Conservation (phyloP, 805 yeast species). For the Lachancea thermotolerans region DNA sequence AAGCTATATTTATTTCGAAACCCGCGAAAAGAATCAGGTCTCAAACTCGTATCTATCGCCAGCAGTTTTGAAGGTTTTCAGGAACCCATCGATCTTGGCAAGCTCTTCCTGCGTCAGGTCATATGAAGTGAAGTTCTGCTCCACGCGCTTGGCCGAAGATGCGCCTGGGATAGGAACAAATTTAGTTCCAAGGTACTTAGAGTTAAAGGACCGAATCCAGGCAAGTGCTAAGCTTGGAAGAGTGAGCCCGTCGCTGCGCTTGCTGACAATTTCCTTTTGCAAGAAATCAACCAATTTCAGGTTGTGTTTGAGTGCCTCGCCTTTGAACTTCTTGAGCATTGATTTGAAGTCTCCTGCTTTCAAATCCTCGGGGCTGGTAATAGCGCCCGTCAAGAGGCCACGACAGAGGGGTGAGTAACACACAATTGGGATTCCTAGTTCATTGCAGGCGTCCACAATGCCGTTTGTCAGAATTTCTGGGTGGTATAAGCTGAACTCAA, state of each 20-base stretch:
- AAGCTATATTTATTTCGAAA: no score
- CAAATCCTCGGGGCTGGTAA: slow-evolving; percentile 41
- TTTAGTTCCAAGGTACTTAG: slow-evolving; percentile 37
- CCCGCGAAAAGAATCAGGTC: no score
- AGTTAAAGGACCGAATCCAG: slow-evolving; percentile 46
- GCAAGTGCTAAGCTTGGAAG: slow-evolving; percentile 67
- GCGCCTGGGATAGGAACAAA: slow-evolving; percentile 81
- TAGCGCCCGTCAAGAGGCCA: slow-evolving; percentile 65
- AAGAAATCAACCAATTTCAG: slow-evolving; percentile 42
- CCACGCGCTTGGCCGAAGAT: slow-evolving; percentile 50
- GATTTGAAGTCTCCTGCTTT: slow-evolving; percentile 51
- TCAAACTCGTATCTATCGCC: background rate
- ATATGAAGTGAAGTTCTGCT: slow-evolving; percentile 39
- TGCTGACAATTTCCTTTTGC: slow-evolving; percentile 39
- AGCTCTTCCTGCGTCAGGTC: background rate
- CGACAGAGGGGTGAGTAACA: slow-evolving; percentile 82
- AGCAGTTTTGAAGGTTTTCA: background rate
- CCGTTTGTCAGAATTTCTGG: slow-evolving; percentile 59
- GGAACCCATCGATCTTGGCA: background rate
- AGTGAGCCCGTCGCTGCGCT: slow-evolving; percentile 42
- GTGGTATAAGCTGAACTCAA: slow-evolving; percentile 70
- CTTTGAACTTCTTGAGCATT: slow-evolving; percentile 49
- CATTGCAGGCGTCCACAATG: slow-evolving; percentile 50
- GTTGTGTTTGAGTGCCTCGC: slow-evolving; percentile 53
- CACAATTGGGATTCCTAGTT: slow-evolving; percentile 55